phyloP scores from a whole-genome alignment of 2,329 filamentous ascomycete species.

The Cladophialophora chaetospira region DNA sequence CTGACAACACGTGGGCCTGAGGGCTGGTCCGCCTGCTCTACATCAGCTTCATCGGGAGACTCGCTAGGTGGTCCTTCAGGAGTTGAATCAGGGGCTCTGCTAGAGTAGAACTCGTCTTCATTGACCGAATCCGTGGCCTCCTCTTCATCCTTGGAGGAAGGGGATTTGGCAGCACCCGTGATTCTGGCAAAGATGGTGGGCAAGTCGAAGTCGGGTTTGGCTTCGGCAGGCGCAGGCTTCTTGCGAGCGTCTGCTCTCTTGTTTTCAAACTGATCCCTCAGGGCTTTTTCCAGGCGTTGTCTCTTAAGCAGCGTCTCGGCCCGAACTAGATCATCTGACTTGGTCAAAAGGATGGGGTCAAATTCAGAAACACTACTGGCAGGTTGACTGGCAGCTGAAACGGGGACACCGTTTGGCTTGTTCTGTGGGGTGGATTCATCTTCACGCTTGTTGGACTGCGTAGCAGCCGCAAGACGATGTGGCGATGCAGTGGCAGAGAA shows the following conservation, averaged over 20 bases:
- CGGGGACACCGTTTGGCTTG: slow-evolving; percentile 23
- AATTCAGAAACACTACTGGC: slow-evolving; percentile 63
- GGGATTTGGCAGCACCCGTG: slow-evolving; percentile 69
- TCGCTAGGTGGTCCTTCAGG: slow-evolving; percentile 45
- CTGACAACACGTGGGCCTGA: slow-evolving; percentile 25
- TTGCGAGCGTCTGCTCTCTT: slow-evolving; percentile 53
- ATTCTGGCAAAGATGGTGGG: slow-evolving; percentile 72
- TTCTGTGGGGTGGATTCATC: slow-evolving; percentile 18
- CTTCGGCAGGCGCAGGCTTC: slow-evolving; percentile 54
- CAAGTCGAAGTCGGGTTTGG: slow-evolving; percentile 67
- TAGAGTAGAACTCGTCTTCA: slow-evolving; percentile 95
- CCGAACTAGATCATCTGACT: slow-evolving; percentile 80
- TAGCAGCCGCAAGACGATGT: slow-evolving; percentile 31
- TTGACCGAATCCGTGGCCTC: slow-evolving; percentile 69
- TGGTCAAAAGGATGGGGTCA: slow-evolving; percentile 80
- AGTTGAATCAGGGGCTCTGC: slow-evolving; percentile 77
- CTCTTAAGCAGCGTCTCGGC: slow-evolving; percentile 80
- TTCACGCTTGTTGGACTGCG: slow-evolving; percentile 24
- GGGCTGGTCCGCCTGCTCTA: slow-evolving; percentile 37
- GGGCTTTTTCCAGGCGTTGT: slow-evolving; percentile 73
- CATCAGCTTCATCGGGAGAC: slow-evolving; percentile 36
- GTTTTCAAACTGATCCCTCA: slow-evolving; percentile 77
- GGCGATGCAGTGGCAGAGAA: slow-evolving; percentile 29
- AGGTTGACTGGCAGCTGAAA: slow-evolving; percentile 40
- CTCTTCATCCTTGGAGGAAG: slow-evolving; percentile 57